Percentiles rank a stretch among this genome's conserved stretches.
These are phyloP conservation scores for Penicillium pulvis DNA, from an alignment of 495 filamentous ascomycete species.

Conservation along the genomic window DNA sequence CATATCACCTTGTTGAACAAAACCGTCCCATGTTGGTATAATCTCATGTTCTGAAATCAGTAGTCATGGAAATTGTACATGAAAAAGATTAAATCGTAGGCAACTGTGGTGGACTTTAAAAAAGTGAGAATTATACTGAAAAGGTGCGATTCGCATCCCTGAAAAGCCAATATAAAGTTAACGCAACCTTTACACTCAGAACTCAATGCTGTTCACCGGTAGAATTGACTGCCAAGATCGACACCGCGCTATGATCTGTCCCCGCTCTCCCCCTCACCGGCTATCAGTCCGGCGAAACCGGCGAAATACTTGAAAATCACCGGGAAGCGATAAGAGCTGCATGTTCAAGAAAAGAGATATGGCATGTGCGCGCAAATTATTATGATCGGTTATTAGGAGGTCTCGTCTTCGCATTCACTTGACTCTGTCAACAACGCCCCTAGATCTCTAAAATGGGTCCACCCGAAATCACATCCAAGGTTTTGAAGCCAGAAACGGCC, in stretches of 20 bases:
- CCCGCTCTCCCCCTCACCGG: conserved; percentile 15
- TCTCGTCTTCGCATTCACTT: background rate
- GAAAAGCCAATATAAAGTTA: background rate
- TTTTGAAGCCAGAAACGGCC: background rate
- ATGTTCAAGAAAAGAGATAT: conserved; percentile 9
- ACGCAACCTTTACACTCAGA: background rate
- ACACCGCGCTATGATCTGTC: conserved; percentile 15
- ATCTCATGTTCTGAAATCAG: too few relatives aligned
- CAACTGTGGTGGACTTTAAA: too few relatives aligned
- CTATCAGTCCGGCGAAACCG: conserved; percentile 24
- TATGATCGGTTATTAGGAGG: background rate
- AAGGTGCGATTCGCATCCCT: background rate
- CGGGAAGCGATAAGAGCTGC: conserved; percentile 24
- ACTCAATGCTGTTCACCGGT: conserved; percentile 2
- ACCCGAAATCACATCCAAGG: conserved; percentile 10
- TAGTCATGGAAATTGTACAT: too few relatives aligned
- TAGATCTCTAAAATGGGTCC: conserved; percentile 9
- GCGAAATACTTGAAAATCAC: conserved; percentile 10
- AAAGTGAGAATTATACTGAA: background rate
- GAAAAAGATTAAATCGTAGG: too few relatives aligned
- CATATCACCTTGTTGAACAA: too few relatives aligned
- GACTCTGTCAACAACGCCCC: background rate
- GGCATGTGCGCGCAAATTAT: background rate
- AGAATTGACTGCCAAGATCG: background rate
- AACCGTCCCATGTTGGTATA: too few relatives aligned